A percentile compares a stretch with the other conserved stretches of the same genome.
Conservation (phyloP, 176 grass and related monocot genomes). For the Oryza officinalis region DNA sequence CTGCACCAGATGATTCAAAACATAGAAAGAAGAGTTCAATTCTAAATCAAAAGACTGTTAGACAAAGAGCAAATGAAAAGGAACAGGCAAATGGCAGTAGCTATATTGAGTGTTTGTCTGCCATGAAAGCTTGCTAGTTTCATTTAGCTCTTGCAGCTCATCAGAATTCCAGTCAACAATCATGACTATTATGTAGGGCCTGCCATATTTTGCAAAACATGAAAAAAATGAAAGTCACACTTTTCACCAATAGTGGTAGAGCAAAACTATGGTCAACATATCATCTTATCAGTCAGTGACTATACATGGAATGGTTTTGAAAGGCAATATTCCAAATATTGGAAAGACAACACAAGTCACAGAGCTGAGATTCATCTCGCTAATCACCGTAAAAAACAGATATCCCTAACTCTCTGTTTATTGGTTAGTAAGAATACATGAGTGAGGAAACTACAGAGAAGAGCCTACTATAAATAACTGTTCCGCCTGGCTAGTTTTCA, state of each 20-base stretch:
- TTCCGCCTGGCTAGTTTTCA: background rate
- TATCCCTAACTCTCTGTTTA: background rate
- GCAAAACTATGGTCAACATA: background rate
- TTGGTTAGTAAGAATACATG: background rate
- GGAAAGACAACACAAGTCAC: background rate
- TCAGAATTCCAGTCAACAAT: slow-evolving; percentile 9
- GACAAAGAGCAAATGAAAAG: slow-evolving; percentile 10
- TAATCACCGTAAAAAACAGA: background rate
- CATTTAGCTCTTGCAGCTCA: background rate
- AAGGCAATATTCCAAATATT: background rate
- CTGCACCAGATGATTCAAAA: slow-evolving; percentile 2
- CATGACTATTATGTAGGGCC: background rate
- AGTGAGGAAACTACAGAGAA: background rate
- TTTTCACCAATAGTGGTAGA: background rate
- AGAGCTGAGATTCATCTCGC: background rate
- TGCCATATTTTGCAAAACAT: background rate
- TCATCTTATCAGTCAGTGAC: background rate
- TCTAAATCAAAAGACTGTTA: slow-evolving; percentile 15
- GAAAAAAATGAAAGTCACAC: background rate
- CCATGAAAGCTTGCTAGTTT: background rate
- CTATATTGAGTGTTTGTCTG: background rate
- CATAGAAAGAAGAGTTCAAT: slow-evolving; percentile 28
- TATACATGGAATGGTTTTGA: background rate
- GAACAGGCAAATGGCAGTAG: slow-evolving; percentile 8
- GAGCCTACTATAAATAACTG: background rate